These are phyloP conservation scores for Aspergillus chevalieri DNA, from an alignment of 2,329 filamentous ascomycete genomes.

Conservation along the genomic window DNA sequence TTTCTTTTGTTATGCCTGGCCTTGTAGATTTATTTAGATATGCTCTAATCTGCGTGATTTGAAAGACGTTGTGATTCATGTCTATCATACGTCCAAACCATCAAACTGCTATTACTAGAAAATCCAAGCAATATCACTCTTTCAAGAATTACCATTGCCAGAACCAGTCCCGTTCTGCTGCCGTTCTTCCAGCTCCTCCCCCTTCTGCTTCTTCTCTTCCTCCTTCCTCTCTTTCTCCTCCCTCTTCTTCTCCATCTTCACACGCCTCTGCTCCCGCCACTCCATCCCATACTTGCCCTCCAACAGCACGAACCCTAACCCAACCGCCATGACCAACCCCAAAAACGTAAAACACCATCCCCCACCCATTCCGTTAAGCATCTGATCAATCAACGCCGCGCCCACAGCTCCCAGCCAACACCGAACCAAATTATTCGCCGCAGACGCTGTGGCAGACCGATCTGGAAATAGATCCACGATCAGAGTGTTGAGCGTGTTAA, in stretches of 20 bases:
- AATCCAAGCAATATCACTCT: too few species aligned
- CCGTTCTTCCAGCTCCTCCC: neutral
- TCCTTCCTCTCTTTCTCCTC: slow-evolving; percentile 6
- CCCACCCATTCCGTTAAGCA: slow-evolving; percentile 20
- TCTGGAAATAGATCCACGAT: slow-evolving; percentile 25
- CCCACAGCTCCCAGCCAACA: slow-evolving; percentile 24
- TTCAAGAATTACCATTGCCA: neutral
- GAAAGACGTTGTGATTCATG: too few species aligned
- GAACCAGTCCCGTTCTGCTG: neutral
- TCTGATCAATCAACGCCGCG: slow-evolving; percentile 18
- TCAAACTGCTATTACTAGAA: too few species aligned
- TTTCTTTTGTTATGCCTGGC: neutral
- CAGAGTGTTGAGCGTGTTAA: slow-evolving; percentile 21
- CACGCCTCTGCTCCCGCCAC: slow-evolving; percentile 14
- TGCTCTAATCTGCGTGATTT: too few species aligned
- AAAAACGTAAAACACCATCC: slow-evolving; percentile 26
- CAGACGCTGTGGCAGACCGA: slow-evolving; percentile 20
- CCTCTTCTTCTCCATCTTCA: slow-evolving; percentile 8
- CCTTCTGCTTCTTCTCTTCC: slow-evolving; percentile 3
- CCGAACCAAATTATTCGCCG: slow-evolving; percentile 24
- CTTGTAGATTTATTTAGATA: too few species aligned
- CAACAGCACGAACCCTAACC: slow-evolving; percentile 12
- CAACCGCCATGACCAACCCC: slow-evolving; percentile 12
- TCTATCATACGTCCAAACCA: too few species aligned
- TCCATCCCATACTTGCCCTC: slow-evolving; percentile 13